Evolutionary conservation across 1,139 yeast species (phyloP), one percentile per base, ranked within the genome.

Genomic region (Saccharomycopsis hybrid): DNA sequence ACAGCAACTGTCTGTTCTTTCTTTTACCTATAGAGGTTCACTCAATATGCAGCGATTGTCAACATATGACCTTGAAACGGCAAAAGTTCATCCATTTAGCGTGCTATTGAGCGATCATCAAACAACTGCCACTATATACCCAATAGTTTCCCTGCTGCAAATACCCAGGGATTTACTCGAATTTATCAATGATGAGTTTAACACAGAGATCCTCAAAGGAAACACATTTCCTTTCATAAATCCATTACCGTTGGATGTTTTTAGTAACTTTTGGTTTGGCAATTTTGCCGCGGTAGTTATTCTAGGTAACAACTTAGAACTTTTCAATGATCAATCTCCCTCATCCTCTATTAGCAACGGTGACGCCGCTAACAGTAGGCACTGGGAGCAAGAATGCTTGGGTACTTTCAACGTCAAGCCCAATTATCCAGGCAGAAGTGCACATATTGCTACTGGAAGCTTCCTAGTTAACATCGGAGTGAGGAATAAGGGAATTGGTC

Each of bases 401-500:
- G 97, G 97, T 0, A 76, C 88, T 1, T 89, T 89, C 62, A 80
- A 76, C 62, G 74, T 90, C 54, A 85, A 85, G 58, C 95, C 97
- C 3, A 86, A 88, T 60, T 92, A 84, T 61, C 96, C 97, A 0
- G 97, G 97, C 1, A 71, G 97, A 46, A 84, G 95, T 46, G 80
- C 95, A 0, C 97, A 90, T 64, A 83, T 92, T n/a, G 89, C 96
- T 59, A 87, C 95, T 0, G 95, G 88, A 2, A 85, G 84, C 33
- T 86, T 92, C 58, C 69, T 92, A 49, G 97, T 92, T 2, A 88
- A 89, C 65, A 94, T 95, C 1, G 95, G 95, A 55, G 86, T 86
- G 56, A 69, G 98, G 58, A 92, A 94, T n/a, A 85, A 84, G 62
- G 96, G 97, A 3, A 85, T 92, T 42, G 98, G 98, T 3, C 72